phyloP scores from a whole-genome alignment of 1,139 yeast species.

The Yamadazyma pseudoaaseri region DNA sequence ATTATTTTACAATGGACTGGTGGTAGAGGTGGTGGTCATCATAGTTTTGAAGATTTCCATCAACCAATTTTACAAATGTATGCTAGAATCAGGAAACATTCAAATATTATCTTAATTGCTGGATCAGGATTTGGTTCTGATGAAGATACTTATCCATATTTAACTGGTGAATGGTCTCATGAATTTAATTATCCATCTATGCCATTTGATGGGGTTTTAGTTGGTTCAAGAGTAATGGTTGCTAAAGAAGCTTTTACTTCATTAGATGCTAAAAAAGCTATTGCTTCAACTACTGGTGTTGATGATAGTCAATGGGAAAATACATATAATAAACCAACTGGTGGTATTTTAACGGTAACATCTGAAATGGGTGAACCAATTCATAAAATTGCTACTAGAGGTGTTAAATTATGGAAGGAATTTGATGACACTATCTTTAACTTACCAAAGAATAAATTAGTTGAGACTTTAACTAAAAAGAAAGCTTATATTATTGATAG shows the following conservation, averaged over 20 bases:
- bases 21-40: slow-evolving; percentile 99
- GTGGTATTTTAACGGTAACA: slow-evolving; percentile 93
- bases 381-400: slow-evolving; percentile 97
- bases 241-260: slow-evolving; percentile 96
- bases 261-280: slow-evolving; percentile 88
- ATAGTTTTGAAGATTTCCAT: slow-evolving; percentile 98
- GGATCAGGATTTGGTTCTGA: slow-evolving; percentile 99
- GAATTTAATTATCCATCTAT: slow-evolving; percentile 88
- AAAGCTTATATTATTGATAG: slow-evolving; percentile 80
- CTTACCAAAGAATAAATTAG: slow-evolving; percentile 85
- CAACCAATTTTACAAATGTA: slow-evolving; percentile 96
- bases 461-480: slow-evolving; percentile 79
- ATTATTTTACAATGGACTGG: slow-evolving; percentile 99
- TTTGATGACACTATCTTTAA: slow-evolving; percentile 90
- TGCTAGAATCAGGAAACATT: slow-evolving; percentile 86
- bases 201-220: slow-evolving; percentile 98
- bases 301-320: slow-evolving; percentile 87
- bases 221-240: slow-evolving; percentile 97
- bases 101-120: slow-evolving; percentile 86
- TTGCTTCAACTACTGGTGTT: slow-evolving; percentile 89
- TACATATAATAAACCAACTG: slow-evolving; percentile 92
- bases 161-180: slow-evolving; percentile 94
- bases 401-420: slow-evolving; percentile 96
- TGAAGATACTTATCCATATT: slow-evolving; percentile 94
- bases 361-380: slow-evolving; percentile 99